Percentiles rank a stretch among this genome's conserved stretches.
phyloP scores from a whole-genome alignment of 495 filamentous ascomycete genomes.

The Penicillium pancosmium region DNA sequence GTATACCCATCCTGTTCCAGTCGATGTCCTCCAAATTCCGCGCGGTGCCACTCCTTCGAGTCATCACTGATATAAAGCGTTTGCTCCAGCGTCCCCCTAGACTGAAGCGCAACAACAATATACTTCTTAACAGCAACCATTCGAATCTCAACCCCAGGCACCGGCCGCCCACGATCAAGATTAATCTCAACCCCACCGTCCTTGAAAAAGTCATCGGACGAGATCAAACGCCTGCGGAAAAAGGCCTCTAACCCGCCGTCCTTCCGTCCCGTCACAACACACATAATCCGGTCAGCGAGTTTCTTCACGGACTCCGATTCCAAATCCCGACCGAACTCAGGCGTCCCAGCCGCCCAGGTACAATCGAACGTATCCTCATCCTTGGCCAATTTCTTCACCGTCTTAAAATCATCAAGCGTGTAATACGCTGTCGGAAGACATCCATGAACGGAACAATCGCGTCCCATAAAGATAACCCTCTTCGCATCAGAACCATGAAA shows the following conservation, averaged over 20 bases:
- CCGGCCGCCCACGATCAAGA: constrained; percentile 68
- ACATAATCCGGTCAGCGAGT: constrained; percentile 68
- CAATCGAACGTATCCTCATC: constrained; percentile 63
- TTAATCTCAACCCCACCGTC: constrained; percentile 66
- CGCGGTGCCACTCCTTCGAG: constrained; percentile 83
- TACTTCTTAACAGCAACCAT: constrained; percentile 73
- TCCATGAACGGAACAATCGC: constrained; percentile 56
- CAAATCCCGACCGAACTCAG: constrained; percentile 66
- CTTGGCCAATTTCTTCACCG: constrained; percentile 60
- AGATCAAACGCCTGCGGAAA: constrained; percentile 57
- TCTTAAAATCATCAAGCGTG: constrained; percentile 81
- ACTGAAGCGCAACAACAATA: constrained; percentile 78
- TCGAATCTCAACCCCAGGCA: constrained; percentile 78
- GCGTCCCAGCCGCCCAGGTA: constrained; percentile 77
- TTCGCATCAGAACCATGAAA: constrained; percentile 83
- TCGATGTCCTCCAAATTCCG: constrained; percentile 80
- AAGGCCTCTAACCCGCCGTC: constrained; percentile 25
- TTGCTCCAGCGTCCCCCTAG: constrained; percentile 81
- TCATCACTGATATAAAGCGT: constrained; percentile 85
- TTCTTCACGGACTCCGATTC: constrained; percentile 50
- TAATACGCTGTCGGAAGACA: constrained; percentile 63
- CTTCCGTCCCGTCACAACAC: constrained; percentile 72
- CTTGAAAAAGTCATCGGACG: constrained; percentile 78
- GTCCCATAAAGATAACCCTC: constrained; percentile 79
- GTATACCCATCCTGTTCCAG: constrained; percentile 89